Evolutionary conservation across 371 early-diverging fungal genomes (phyloP).

Genomic region (Rhizopus sp.): DNA sequence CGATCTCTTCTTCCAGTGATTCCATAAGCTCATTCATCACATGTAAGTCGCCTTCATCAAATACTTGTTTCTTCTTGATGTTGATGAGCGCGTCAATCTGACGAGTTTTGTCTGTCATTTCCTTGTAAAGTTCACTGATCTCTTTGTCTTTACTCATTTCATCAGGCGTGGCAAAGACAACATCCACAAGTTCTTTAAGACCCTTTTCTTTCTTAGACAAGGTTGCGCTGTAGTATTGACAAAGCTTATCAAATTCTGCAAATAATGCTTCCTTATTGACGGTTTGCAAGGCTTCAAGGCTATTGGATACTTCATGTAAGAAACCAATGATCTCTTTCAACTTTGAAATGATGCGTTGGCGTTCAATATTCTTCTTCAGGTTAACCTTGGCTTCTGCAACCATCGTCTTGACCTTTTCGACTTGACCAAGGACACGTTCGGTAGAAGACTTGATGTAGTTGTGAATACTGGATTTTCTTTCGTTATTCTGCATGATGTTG

Average conservation of each 20-base stretch:
- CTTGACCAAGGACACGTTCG: not conserved
- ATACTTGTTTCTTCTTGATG: constrained; percentile 29
- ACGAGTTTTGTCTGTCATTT: constrained; percentile 14
- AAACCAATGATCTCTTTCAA: constrained; percentile 34
- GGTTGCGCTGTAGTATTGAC: constrained; percentile 4
- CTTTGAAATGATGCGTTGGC: constrained; percentile 20
- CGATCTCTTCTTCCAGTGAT: constrained; percentile 37
- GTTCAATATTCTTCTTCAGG: not conserved
- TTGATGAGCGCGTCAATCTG: constrained; percentile 28
- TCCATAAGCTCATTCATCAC: constrained; percentile 37
- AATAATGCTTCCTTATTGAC: not conserved
- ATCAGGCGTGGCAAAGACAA: not conserved
- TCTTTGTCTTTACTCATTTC: constrained; percentile 14
- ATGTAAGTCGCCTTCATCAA: constrained; percentile 32
- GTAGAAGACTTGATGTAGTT: not conserved
- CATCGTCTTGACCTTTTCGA: not conserved
- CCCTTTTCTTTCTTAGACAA: constrained; percentile 24
- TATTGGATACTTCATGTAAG: constrained; percentile 19
- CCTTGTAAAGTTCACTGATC: constrained; percentile 20
- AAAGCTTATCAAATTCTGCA: not conserved
- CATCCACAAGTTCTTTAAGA: constrained; percentile 23
- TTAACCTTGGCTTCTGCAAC: not conserved
- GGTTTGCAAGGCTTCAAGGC: not conserved
- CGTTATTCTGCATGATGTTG: not conserved
- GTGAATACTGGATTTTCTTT: not conserved